A percentile compares a stretch with the other conserved stretches of the same genome.
These are phyloP conservation scores for Gentiana macrophylla DNA, from an alignment of 257 asterid species.

Conservation along the genomic window DNA sequence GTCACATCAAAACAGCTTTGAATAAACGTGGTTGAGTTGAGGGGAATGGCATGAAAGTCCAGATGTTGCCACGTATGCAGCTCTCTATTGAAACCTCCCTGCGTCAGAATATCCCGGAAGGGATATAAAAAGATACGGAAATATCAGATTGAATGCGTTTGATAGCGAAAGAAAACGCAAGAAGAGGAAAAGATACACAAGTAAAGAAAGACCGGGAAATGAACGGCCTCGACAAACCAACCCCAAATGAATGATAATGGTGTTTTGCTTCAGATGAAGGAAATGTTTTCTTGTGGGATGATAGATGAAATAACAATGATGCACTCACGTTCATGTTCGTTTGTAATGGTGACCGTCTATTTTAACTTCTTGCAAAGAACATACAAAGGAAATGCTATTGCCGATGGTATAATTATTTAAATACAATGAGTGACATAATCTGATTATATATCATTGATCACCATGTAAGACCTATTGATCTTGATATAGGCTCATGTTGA, in stretches of 20 bases:
- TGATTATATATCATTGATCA: too few relatives aligned
- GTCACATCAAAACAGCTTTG: constrained; percentile 14
- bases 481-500: too few relatives aligned
- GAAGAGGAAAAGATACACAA: not conserved
- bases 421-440: too few relatives aligned
- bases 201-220: constrained; percentile 2
- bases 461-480: too few relatives aligned
- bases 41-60: too few relatives aligned
- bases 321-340: not conserved
- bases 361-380: constrained; percentile 7
- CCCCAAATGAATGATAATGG: constrained; percentile 5
- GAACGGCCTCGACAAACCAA: constrained; percentile 17
- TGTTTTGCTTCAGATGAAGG: too few relatives aligned
- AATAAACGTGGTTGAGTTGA: too few relatives aligned
- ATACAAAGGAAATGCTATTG: too few relatives aligned
- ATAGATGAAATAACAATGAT: constrained; percentile 3
- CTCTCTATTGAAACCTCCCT: too few relatives aligned
- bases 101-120: too few relatives aligned
- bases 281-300: not conserved
- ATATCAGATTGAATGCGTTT: constrained; percentile 6
- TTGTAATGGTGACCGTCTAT: not conserved
- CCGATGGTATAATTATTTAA: too few relatives aligned
- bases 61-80: too few relatives aligned
- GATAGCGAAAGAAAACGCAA: not conserved
- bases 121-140: constrained; percentile 5